These are phyloP conservation scores for Aspergillus heteromorphus DNA, from an alignment of 495 filamentous ascomycete genomes.

Conservation along the genomic window DNA sequence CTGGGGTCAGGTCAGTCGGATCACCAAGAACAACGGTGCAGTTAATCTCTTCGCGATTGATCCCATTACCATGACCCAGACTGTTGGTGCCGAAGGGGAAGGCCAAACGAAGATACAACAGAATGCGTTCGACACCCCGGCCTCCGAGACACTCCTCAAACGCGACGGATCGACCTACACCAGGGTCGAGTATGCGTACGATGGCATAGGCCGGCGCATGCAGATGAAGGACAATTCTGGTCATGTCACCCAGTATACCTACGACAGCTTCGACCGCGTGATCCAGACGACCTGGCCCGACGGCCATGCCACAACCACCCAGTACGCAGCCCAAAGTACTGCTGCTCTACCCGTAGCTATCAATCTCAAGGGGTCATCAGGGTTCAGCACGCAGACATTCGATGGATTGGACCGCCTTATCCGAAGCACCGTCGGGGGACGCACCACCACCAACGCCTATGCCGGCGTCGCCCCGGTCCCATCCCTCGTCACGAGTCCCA, in stretches of 20 bases:
- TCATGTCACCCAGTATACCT: constrained; percentile 1
- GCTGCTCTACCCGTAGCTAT: not conserved
- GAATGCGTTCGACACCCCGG: not conserved
- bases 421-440: not conserved
- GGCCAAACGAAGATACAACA: not conserved
- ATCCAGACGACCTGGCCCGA: constrained; percentile 1
- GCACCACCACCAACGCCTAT: not conserved
- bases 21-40: not conserved
- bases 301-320: not conserved
- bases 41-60: not conserved
- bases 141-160: not conserved
- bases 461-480: not conserved
- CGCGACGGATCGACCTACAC: not conserved
- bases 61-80: constrained; percentile 3
- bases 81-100: not conserved
- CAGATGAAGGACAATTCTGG: not conserved
- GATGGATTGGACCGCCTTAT: not conserved
- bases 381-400: not conserved
- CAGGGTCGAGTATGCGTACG: not conserved
- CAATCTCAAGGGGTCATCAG: not conserved
- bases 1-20: constrained; percentile 1
- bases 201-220: constrained; percentile 3
- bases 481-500: not conserved
- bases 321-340: not conserved
- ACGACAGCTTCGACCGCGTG: constrained; percentile 6